phyloP scores from a whole-genome alignment of 257 asterid species.

The Przewalskia tangutica region DNA sequence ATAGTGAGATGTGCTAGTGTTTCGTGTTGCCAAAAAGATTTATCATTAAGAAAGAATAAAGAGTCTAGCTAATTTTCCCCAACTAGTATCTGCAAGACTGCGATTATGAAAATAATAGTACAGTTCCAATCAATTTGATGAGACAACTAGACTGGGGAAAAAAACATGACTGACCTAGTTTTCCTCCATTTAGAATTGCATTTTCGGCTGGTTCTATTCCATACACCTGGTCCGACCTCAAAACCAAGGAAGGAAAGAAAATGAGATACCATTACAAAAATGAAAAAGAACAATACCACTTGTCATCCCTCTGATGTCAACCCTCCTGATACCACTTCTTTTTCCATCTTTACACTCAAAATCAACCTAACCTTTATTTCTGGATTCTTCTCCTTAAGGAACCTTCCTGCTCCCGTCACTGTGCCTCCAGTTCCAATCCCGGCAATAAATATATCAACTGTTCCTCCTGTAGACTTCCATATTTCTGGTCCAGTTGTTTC shows the following conservation, averaged over 20 bases:
- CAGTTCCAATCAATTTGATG: background rate
- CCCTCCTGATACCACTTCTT: background rate
- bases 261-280: background rate
- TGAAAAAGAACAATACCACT: background rate
- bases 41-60: background rate
- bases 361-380: slow-evolving; percentile 21
- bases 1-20: background rate
- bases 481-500: slow-evolving; percentile 51
- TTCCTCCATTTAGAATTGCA: slow-evolving; percentile 30
- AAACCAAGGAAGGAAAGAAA: background rate
- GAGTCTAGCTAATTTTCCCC: background rate
- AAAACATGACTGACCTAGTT: slow-evolving; percentile 19
- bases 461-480: slow-evolving; percentile 31
- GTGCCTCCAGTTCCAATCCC: slow-evolving; percentile 53
- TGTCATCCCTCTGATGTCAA: background rate
- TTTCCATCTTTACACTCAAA: background rate
- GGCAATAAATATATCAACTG: slow-evolving; percentile 27
- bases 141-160: background rate
- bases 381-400: slow-evolving; percentile 36
- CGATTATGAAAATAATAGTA: background rate
- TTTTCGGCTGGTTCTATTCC: slow-evolving; percentile 44
- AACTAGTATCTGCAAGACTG: too few species aligned
- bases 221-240: slow-evolving; percentile 16
- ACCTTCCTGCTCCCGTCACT: slow-evolving; percentile 42
- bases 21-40: background rate